Conservation (phyloP, 768 basidiomycete genomes). For the Asterophora parasitica region DNA sequence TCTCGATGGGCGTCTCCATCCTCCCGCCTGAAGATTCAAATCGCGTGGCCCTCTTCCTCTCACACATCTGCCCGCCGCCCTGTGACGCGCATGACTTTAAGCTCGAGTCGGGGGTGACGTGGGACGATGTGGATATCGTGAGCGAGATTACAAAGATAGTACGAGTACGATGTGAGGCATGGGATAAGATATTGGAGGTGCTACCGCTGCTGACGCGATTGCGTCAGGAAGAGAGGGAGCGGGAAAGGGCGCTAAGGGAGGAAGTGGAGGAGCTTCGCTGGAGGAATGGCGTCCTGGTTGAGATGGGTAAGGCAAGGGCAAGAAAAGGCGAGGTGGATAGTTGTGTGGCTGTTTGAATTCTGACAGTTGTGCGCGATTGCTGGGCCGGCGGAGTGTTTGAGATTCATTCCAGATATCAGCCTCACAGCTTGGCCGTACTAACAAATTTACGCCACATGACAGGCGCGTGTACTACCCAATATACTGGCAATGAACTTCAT, state of each 20-base stretch:
- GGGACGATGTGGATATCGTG: slow-evolving; percentile 27
- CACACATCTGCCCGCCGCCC: slow-evolving; percentile 40
- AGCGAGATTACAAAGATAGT: slow-evolving; percentile 13
- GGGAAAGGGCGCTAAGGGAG: slow-evolving; percentile 29
- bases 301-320: slow-evolving; percentile 8
- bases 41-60: slow-evolving; percentile 46
- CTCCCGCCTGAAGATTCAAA: slow-evolving; percentile 33
- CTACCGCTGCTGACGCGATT: slow-evolving; percentile 47
- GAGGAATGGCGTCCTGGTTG: slow-evolving; percentile 40
- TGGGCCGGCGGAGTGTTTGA: no score
- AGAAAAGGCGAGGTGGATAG: not conserved
- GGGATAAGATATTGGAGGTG: slow-evolving; percentile 38
- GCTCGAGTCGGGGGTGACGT: slow-evolving; percentile 45
- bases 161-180: slow-evolving; percentile 24
- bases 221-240: slow-evolving; percentile 33
- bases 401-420: no score
- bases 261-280: slow-evolving; percentile 50
- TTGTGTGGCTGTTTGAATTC: not conserved
- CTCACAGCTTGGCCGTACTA: no score
- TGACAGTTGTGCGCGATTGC: no score
- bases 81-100: slow-evolving; percentile 20
- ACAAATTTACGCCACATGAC: no score
- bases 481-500: slow-evolving; percentile 4
- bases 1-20: slow-evolving; percentile 49
- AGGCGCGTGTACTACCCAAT: slow-evolving; percentile 11